phyloP scores from a whole-genome alignment of 2,329 filamentous ascomycete genomes.

The Sordariomycetes sp. region DNA sequence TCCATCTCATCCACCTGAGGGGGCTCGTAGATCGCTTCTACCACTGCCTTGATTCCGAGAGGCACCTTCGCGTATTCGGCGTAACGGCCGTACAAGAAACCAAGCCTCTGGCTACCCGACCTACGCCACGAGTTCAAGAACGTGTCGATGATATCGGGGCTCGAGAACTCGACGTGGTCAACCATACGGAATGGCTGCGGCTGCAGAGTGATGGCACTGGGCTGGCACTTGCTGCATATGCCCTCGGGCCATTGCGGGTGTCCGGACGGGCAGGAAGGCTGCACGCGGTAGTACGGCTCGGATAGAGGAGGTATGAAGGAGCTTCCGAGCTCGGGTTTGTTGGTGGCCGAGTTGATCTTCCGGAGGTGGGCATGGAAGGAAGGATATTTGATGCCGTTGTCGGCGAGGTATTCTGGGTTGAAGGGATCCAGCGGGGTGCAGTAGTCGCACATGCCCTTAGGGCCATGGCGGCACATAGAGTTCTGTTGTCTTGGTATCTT shows the following conservation, averaged over 20 bases:
- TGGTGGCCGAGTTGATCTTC: conserved; percentile 92
- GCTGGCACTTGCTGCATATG: conserved; percentile 97
- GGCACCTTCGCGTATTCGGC: conserved; percentile 88
- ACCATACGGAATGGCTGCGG: conserved; percentile 94
- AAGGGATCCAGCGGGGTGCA: conserved; percentile 97
- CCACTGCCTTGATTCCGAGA: conserved; percentile 85
- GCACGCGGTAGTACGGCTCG: conserved; percentile 88
- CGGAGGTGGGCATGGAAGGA: conserved; percentile 92
- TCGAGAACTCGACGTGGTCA: conserved; percentile 93
- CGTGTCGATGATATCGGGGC: conserved; percentile 73
- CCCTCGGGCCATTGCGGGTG: conserved; percentile 91
- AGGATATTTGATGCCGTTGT: conserved; percentile 98
- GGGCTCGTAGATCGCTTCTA: conserved; percentile 94
- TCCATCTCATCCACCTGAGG: conserved; percentile 85
- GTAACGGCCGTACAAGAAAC: conserved; percentile 85
- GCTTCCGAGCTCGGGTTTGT: conserved; percentile 85
- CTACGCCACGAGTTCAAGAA: conserved; percentile 87
- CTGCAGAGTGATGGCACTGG: conserved; percentile 90
- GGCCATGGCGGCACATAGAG: conserved; percentile 91
- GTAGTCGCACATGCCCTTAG: conserved; percentile 98
- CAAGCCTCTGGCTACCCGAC: conserved; percentile 73
- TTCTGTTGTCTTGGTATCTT: conserved; percentile 74
- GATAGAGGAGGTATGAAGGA: conserved; percentile 93
- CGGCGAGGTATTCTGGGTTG: conserved; percentile 73
- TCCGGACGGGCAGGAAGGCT: conserved; percentile 79